Evolutionary conservation across 805 yeast genomes (phyloP), one percentile per base, ranked within the genome.

Genomic region (Candida ficus): DNA sequence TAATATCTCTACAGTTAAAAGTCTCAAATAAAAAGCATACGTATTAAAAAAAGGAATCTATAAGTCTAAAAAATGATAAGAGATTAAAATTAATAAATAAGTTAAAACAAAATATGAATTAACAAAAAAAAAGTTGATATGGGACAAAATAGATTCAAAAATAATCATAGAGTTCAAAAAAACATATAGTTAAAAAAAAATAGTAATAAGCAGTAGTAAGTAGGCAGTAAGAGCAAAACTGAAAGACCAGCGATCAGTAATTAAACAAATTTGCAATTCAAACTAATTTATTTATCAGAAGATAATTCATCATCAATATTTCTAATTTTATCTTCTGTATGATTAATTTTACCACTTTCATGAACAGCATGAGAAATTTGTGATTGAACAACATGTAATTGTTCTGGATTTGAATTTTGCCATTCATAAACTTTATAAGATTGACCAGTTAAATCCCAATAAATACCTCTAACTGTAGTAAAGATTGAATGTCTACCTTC

Each of bases 391-490:
- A 78, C 84, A 54, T 85, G 93, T 45, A 87, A 59, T 46, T 79
- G 68, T 49, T 85, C 91, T 3, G 93, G 93, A 52, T 86, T 76
- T 4, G 64, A 64, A 17, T 69, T 56, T 62, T 87, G 95, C 93
- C 95, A 88, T 49, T 72, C 81, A 47, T 73, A 69, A 43, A 88
- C 66, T 60, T 85, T 88, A 60, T 76, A 60, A 2, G 80, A 63
- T 60, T 86, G 93, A 16, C 95, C 95, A 20, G 83, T 66, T 31
- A 75, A 50, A 58, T 88, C 95, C 95, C 95, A 88, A 62, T 82
- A 87, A 25, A 88, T 73, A 39, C 95, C 95, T 52, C 95, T 73
- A 14, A 69, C 47, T 1, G 91, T 75, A 22, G 78, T 73, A 58
- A 60, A 75, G 22, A 87, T 74, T 3, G 81, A 86, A 23, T 67